Base-by-base conservation (phyloP, 768 basidiomycete species). In the Suillus subalutaceus region DNA sequence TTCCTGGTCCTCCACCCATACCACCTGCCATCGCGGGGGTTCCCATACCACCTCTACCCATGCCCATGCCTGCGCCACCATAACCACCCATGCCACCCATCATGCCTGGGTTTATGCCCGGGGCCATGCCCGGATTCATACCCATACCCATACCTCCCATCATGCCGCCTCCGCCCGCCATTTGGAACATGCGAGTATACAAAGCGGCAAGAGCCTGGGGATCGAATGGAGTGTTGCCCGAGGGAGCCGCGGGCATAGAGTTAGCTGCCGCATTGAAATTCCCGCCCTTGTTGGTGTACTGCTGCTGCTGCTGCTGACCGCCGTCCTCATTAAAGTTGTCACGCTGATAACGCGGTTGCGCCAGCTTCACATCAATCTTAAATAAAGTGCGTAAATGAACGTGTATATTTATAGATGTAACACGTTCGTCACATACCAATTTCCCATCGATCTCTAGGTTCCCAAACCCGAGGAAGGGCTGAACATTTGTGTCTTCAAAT, bases 331-430 rank as follows among this genome's bases (percentile, higher is more conserved):
- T 85, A 64, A 82, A 80, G 73, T 85, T 84, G 76, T 93, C 88
- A 43, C 91, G 86, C 72, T 92, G 90, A 72, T 88, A 91, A 55
- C 95, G 87, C 4, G 96, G 96, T 75, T 97, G 96, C 1, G 97
- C 97, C 56, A 95, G 85, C 79, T 98, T 99, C 56, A 99, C 96
- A 74, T 99, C 97, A 71, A 99, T 96, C 97, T 98, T 52, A 63
- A 62, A 43, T 40, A 53, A 26, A 60, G 43, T 37, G 10, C 53
- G 38, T 30, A 32, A 40, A 59, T 41, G 26, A 60, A 44, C 7
- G 40, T 32, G 12, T 60, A 18, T 43, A 60, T 1, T 43, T 30
- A 30, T 30, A 60, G 7, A 38, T 9, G 9, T 56, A 12, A 44
- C 30, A 18, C 23, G n/a, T 60, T 44, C 26, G 38, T 53, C 41